Conservation (phyloP, 495 filamentous ascomycete species). For the Paragyromitra xinjiangensis region DNA sequence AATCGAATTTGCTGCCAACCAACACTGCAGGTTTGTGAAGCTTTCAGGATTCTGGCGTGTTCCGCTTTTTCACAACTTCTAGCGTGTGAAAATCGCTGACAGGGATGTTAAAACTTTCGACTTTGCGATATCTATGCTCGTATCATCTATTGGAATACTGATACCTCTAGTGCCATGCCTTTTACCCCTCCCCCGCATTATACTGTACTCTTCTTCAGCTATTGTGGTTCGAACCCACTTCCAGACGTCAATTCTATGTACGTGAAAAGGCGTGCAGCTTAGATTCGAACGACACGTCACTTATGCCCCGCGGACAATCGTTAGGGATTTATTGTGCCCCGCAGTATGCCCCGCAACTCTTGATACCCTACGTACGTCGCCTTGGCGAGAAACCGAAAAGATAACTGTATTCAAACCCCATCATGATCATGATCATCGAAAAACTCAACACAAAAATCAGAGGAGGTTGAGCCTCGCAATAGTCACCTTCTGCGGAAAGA, state of each 20-base stretch:
- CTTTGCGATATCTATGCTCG: not conserved
- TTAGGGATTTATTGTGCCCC: not conserved
- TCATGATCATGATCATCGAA: too few relatives aligned
- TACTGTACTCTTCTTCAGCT: too few relatives aligned
- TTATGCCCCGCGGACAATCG: not conserved
- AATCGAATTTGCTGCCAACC: not conserved
- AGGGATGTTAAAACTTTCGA: not conserved
- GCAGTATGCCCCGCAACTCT: not conserved
- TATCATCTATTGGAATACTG: not conserved
- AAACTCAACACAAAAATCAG: too few relatives aligned
- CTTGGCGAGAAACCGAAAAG: too few relatives aligned
- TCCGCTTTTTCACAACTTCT: not conserved
- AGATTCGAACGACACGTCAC: not conserved
- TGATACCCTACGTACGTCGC: not conserved
- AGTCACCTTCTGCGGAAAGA: too few relatives aligned
- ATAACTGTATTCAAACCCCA: too few relatives aligned
- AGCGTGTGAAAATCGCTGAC: not conserved
- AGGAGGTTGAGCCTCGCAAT: too few relatives aligned
- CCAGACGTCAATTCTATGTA: not conserved
- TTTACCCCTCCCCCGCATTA: conserved; percentile 10
- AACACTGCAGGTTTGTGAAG: not conserved
- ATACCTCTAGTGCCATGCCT: not conserved
- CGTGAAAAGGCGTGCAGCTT: not conserved
- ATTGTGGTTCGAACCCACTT: too few relatives aligned
- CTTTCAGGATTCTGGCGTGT: not conserved